These are phyloP conservation scores for Cytidiella melzeri DNA, from an alignment of 768 basidiomycete genomes.

Conservation along the genomic window DNA sequence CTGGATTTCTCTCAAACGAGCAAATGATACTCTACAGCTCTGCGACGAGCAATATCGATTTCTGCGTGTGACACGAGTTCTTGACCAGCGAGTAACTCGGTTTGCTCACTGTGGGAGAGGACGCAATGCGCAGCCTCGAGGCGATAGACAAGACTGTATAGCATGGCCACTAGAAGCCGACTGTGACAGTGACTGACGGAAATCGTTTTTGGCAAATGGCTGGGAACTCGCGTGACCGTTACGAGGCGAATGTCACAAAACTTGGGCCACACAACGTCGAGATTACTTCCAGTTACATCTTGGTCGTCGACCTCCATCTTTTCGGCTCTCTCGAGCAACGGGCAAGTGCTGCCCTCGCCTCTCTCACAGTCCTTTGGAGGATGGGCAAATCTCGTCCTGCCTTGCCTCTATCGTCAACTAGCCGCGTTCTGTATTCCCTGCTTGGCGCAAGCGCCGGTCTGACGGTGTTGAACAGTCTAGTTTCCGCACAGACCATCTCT, in stretches of 20 bases:
- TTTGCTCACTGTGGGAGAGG: no score
- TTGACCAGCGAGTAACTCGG: no score
- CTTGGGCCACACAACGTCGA: neutral
- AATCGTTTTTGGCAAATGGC: neutral
- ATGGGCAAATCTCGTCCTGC: constrained; percentile 8
- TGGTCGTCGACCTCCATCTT: constrained; percentile 4
- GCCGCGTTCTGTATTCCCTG: constrained; percentile 8
- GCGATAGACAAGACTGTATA: no score
- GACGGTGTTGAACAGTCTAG: constrained; percentile 13
- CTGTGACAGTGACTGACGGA: neutral
- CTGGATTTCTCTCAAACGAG: no score
- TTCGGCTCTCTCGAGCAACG: constrained; percentile 21
- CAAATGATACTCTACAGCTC: no score
- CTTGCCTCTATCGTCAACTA: constrained; percentile 6
- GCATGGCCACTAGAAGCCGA: neutral
- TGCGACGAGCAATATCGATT: no score
- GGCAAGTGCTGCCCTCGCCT: constrained; percentile 16
- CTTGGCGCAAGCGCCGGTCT: constrained; percentile 1
- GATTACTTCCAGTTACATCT: neutral
- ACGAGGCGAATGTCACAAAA: neutral
- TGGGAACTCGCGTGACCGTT: constrained; percentile 3
- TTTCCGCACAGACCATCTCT: constrained; percentile 43
- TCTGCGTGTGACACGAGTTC: no score
- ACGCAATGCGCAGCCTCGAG: no score
- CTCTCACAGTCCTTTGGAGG: constrained; percentile 2